Percentiles rank a stretch among this genome's conserved stretches.
Evolutionary conservation across 148 eudicot species (phyloP).

Genomic region (Rhododendron henanense): DNA sequence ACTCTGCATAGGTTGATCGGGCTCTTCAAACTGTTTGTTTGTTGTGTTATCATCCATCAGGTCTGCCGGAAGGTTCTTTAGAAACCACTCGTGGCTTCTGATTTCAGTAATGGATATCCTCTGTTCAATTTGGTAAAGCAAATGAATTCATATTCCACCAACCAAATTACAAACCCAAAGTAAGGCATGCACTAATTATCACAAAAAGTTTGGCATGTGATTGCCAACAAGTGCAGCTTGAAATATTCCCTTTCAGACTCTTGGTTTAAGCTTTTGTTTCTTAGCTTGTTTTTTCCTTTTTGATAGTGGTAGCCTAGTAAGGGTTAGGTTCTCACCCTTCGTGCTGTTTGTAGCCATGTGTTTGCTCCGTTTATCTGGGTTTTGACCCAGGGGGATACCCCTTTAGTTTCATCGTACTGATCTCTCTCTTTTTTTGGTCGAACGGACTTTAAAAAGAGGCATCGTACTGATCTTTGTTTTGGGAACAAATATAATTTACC

Average conservation of each 20-base stretch:
- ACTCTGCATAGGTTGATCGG: slow-evolving; percentile 92
- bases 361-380: background rate
- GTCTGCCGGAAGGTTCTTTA: slow-evolving; percentile 80
- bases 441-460: too few relatives aligned
- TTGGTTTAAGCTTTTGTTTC: background rate
- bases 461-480: background rate
- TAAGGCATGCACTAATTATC: background rate
- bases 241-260: background rate
- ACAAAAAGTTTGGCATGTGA: background rate
- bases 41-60: slow-evolving; percentile 65
- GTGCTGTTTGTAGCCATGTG: too few relatives aligned
- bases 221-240: background rate
- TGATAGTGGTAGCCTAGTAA: background rate
- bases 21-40: slow-evolving; percentile 77
- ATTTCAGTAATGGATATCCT: slow-evolving; percentile 85
- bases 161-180: background rate
- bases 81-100: slow-evolving; percentile 73
- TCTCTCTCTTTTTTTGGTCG: background rate
- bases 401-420: background rate
- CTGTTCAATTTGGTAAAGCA: slow-evolving; percentile 26
- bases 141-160: background rate
- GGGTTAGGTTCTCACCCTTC: background rate
- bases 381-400: background rate
- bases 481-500: background rate
- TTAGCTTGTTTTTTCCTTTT: background rate